Base-by-base conservation (phyloP, 495 filamentous ascomycete species). In the Hyaloscypha bicolor region DNA sequence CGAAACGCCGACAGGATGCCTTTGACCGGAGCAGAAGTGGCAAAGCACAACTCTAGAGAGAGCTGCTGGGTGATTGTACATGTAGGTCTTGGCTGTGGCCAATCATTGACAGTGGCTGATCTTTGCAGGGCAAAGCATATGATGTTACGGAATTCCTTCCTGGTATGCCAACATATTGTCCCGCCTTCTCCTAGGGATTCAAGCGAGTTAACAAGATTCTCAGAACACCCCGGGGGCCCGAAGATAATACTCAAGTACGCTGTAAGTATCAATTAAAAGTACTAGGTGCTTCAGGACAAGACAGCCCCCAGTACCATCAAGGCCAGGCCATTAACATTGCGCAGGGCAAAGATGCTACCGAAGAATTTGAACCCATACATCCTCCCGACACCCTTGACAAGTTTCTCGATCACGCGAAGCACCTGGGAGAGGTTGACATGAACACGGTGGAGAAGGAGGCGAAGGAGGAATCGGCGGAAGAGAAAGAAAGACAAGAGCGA, bases 351-450 rank as follows among this genome's bases (percentile, higher is more conserved):
- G 93, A 96, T 80, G 93, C 92, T 8, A 94, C 92, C 4, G 88
- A 88, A 63, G 92, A 88, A 74, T 96, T 90, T 76, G 91, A 93
- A 45, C 90, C 91, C 1, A 90, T 94, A 66, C 92, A 96, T 73
- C 86, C 92, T 22, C 85, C 87, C 11, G 90, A 94, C 69, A 92
- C 89, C 5, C 81, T 92, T 32, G 88, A 92, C 72, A 91, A 88
- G 74, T 97, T 91, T 76, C 87, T 97, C 39, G 90, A 94, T 75
- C 82, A 86, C 68, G 90, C 88, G 55, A 95, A 96, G 78, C 94
- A 97, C 76, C 79, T 97, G n/a, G 94, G 94, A 6, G 83, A 88
- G 57, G 94, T 97, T 16, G 92, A 97, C 77, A 94, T 97, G 93
- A 73, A 77, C 29, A 97, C 93, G 0, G 93, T 97, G 9, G 82